phyloP scores from a whole-genome alignment of 2,329 filamentous ascomycete species.

The Fusarium tuaranense region DNA sequence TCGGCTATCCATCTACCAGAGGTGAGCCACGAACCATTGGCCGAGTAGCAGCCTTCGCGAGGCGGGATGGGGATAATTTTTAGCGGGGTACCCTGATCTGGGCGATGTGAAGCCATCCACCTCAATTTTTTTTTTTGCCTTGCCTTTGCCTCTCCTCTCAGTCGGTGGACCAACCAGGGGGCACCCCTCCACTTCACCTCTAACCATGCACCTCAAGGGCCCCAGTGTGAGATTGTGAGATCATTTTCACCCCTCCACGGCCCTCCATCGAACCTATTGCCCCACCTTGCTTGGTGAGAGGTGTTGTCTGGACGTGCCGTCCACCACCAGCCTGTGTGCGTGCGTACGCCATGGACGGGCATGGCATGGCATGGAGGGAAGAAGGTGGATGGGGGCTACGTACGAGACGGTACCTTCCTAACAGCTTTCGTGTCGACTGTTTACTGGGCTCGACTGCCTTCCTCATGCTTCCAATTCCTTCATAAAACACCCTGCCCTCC shows the following conservation, averaged over 20 bases:
- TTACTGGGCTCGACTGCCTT: slow-evolving; percentile 34
- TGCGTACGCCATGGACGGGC: background rate
- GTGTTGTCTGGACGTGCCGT: slow-evolving; percentile 18
- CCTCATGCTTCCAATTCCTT: slow-evolving; percentile 31
- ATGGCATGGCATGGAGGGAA: background rate
- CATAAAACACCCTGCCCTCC: slow-evolving; percentile 37
- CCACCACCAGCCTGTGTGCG: background rate
- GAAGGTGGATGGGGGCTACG: slow-evolving; percentile 12
- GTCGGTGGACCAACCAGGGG: slow-evolving; percentile 9
- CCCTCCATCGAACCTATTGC: slow-evolving; percentile 24
- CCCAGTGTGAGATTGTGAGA: slow-evolving; percentile 29
- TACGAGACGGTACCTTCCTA: slow-evolving; percentile 2
- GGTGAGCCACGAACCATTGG: slow-evolving; percentile 28
- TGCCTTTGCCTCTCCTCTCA: background rate
- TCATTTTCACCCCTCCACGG: slow-evolving; percentile 35
- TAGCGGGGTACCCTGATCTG: slow-evolving; percentile 37
- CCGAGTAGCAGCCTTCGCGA: slow-evolving; percentile 1
- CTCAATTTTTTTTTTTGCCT: background rate
- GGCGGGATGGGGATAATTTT: slow-evolving; percentile 27
- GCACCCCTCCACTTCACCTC: slow-evolving; percentile 18
- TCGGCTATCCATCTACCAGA: slow-evolving; percentile 17
- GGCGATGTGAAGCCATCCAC: slow-evolving; percentile 18
- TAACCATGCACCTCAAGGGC: slow-evolving; percentile 13
- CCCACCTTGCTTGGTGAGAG: slow-evolving; percentile 39
- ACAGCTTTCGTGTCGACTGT: slow-evolving; percentile 38